phyloP scores from a whole-genome alignment of 306 rosid genomes.

The Elaeagnus macrophylla region DNA sequence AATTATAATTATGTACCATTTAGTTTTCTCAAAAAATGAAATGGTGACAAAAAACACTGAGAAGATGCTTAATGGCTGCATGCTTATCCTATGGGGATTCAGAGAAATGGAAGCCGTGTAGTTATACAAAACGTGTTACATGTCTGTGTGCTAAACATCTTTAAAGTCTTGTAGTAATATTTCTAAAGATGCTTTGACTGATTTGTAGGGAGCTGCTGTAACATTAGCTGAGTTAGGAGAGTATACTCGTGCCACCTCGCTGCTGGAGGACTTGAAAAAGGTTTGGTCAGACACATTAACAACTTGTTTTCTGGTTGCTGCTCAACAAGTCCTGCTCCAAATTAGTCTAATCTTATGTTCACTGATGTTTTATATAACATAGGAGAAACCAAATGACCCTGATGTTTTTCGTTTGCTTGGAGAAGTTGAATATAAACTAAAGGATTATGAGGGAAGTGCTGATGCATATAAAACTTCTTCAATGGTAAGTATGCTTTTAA shows the following conservation, averaged over 20 bases:
- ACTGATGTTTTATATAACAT: conserved; percentile 6
- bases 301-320: conserved; percentile 8
- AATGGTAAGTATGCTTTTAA: conserved; percentile 44
- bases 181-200: conserved; percentile 20
- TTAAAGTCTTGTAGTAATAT: conserved; percentile 3
- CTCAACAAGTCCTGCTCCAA: conserved; percentile 6
- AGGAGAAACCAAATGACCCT: conserved; percentile 73
- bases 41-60: not conserved
- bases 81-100: not conserved
- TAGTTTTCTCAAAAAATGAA: not conserved
- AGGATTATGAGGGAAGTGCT: conserved; percentile 76
- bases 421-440: conserved; percentile 68
- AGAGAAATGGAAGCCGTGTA: not conserved
- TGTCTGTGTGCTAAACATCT: conserved; percentile 2
- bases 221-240: conserved; percentile 79
- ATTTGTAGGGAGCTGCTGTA: conserved; percentile 88
- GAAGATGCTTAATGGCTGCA: not conserved
- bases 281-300: conserved; percentile 27
- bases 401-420: conserved; percentile 89
- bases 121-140: not conserved
- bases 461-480: conserved; percentile 65
- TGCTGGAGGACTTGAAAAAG: conserved; percentile 78
- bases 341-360: not conserved
- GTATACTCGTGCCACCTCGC: conserved; percentile 59
- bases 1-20: too few species aligned